phyloP scores from a whole-genome alignment of 345 rosid genomes.

The Corchorus olitorius region DNA sequence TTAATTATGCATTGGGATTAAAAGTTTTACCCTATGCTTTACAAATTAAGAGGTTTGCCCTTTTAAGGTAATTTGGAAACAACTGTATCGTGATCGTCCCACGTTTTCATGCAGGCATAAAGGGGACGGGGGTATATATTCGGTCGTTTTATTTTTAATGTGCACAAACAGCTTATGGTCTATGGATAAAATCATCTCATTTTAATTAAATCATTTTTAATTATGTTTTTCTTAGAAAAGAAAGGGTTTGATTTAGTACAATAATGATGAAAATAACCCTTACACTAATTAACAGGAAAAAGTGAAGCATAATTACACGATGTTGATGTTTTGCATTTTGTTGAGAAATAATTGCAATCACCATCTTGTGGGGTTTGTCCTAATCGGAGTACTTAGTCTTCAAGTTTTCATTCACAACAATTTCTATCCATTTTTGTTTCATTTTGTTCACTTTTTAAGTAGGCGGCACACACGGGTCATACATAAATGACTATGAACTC shows the following conservation, averaged over 20 bases:
- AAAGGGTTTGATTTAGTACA: too few species aligned
- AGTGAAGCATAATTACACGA: too few species aligned
- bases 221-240: too few species aligned
- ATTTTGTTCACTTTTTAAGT: not conserved
- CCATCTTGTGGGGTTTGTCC: not conserved
- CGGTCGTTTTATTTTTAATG: not conserved
- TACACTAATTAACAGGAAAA: too few species aligned
- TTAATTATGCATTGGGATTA: not conserved
- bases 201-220: too few species aligned
- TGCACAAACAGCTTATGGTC: too few species aligned
- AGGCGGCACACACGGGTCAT: not conserved
- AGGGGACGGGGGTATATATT: not conserved
- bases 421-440: not conserved
- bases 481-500: too few species aligned
- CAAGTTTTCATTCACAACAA: not conserved
- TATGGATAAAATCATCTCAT: too few species aligned
- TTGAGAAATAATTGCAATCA: not conserved
- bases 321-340: too few species aligned
- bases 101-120: slow-evolving; percentile 6
- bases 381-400: not conserved
- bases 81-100: not conserved
- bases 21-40: not conserved
- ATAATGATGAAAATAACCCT: too few species aligned
- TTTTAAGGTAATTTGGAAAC: not conserved
- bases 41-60: not conserved